Evolutionary conservation across 1,284 basidiomycete genomes (phyloP), one percentile per base, ranked within the genome.

Genomic region (Sporisorium graminicola): DNA sequence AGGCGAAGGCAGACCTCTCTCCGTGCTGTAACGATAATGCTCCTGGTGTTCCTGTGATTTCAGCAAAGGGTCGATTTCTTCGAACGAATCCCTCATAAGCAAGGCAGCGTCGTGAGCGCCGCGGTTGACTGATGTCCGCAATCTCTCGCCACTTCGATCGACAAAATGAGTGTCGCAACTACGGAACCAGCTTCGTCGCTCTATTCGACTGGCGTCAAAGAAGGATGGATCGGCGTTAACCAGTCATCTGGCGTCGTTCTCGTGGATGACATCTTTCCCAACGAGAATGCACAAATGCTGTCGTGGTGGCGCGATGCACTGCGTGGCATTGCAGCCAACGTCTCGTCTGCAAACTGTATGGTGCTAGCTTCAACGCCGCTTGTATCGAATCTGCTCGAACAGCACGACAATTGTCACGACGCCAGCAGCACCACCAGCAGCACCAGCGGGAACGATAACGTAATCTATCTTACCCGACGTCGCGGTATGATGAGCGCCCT

Each of bases 211-310:
- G 46, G 46, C 46, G 22, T 49, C 46, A 49, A 49, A 29, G 46
- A 49, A 49, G 46, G 46, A n/a, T 49, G 46, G 46, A 49, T 49
- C 46, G 27, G 46, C 26, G 46, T 27, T 24, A 27, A 49, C 46
- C 5, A 49, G 13, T 49, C 46, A 16, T 49, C 46, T 18, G 46
- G 46, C 46, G 26, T 49, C 16, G 26, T 49, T 6, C 46, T 49
- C 24, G 46, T 24, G 22, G 46, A 49, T 49, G 46, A 16, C 46
- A 27, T 49, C 46, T 49, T 49, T 49, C 46, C 46, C 12, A 27
- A 26, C 46, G 46, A 49, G 46, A 49, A 49, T 27, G 46, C 46
- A 27, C 24, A 22, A 8, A 26, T 26, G 8, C 26, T 49, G 7
- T 49, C 46, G 24, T 3, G 7, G 13, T 49, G 46, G 46, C 46